Evolutionary conservation across 805 yeast species (phyloP), one percentile per base, ranked within the genome.

Genomic region (Yamadazyma nakazawae): DNA sequence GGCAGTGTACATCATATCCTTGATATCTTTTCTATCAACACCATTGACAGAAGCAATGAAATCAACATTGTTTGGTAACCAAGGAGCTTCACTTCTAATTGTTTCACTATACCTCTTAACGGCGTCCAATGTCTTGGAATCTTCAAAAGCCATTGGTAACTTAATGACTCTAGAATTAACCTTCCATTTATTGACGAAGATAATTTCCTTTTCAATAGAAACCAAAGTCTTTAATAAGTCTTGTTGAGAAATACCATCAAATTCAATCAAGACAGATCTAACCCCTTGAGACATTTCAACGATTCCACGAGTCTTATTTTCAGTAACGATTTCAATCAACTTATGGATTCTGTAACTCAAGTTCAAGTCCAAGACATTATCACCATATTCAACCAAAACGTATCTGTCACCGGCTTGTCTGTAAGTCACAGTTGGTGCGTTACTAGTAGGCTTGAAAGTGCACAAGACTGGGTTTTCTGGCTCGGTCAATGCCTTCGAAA

Each of bases 391-490:
- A 48, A 91, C 88, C 49, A 94, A 74, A 43, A 92, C 72, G 62
- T 89, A 94, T 58, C 97, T 82, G 65, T 92, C 99, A 66, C 99
- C 99, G 19, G 98, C 97, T 68, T 91, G 98, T 62, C 99, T 84
- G 67, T 87, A 90, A 9, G 85, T 85, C 31, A 87, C 91, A 53
- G 74, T 74, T 36, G 96, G 96, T 12, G 82, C 76, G 40, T 61
- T 64, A 14, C 76, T 63, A 17, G 76, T 69, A 24, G 77, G 76
- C 46, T 77, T 67, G 57, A 71, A 64, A 43, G 69, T 72, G 49
- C 75, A 71, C 52, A 92, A 70, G 8, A 91, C 73, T n/a, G 98
- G 97, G 57, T 78, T 67, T 63, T 85, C 83, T 18, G 82, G 80
- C 31, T 49, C 51, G 3, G 50, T n/a, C 46, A 68, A 57, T 34